phyloP scores from a whole-genome alignment of 352 stramenopile species.

The Globisporangium uncinulatum region DNA sequence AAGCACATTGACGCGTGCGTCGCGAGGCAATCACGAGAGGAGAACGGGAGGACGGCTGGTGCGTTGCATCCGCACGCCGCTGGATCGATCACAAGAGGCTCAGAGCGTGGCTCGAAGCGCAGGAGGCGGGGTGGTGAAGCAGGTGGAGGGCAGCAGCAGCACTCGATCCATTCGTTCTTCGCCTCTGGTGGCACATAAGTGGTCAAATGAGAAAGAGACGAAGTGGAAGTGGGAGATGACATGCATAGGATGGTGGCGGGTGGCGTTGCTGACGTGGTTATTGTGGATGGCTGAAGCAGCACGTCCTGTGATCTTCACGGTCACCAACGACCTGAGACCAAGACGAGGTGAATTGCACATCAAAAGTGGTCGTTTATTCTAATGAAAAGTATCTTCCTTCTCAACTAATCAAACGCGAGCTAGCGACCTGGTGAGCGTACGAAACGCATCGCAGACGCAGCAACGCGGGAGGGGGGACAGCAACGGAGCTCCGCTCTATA shows the following conservation, averaged over 20 bases:
- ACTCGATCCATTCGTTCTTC: constrained; percentile 19
- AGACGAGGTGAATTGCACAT: background rate
- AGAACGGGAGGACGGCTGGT: background rate
- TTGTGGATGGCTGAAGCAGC: background rate
- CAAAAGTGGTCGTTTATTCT: background rate
- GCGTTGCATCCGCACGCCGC: background rate
- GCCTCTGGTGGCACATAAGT: background rate
- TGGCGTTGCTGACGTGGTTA: background rate
- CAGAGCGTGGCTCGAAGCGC: background rate
- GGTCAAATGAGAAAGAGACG: background rate
- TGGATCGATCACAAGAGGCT: background rate
- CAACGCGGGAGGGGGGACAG: too few relatives aligned
- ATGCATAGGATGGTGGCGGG: too few relatives aligned
- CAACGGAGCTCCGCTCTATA: background rate
- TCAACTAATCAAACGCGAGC: constrained; percentile 11
- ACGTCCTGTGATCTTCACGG: background rate
- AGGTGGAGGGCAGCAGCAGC: background rate
- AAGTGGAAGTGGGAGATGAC: too few relatives aligned
- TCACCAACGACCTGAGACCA: background rate
- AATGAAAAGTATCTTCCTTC: background rate
- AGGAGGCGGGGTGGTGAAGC: background rate
- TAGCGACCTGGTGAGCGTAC: background rate
- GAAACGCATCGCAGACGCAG: too few relatives aligned
- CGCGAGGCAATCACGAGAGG: background rate
- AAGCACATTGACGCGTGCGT: constrained; percentile 21